phyloP scores from a whole-genome alignment of 2,329 filamentous ascomycete genomes.

The Amylocarpus encephaloides region DNA sequence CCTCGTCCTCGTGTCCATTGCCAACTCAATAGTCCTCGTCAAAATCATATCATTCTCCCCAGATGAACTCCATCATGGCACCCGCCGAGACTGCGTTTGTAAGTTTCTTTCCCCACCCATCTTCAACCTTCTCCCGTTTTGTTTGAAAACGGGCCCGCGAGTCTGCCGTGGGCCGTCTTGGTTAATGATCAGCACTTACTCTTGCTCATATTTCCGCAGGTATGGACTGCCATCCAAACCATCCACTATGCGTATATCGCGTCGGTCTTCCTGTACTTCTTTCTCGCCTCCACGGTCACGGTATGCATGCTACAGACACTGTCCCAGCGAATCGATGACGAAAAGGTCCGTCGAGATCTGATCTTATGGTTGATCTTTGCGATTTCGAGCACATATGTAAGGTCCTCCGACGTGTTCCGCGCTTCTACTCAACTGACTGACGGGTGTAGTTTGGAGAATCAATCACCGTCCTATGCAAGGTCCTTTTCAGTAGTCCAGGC shows the following conservation, averaged over 20 bases:
- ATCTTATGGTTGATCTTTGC: slow-evolving; percentile 36
- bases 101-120: background rate
- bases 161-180: background rate
- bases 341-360: slow-evolving; percentile 38
- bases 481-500: slow-evolving; percentile 15
- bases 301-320: slow-evolving; percentile 48
- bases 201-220: slow-evolving; percentile 14
- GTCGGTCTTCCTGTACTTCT: slow-evolving; percentile 51
- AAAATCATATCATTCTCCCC: background rate
- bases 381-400: slow-evolving; percentile 37
- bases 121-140: background rate
- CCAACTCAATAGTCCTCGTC: background rate
- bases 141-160: background rate
- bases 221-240: slow-evolving; percentile 19
- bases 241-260: slow-evolving; percentile 56
- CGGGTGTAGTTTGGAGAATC: slow-evolving; percentile 33
- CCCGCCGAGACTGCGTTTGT: background rate
- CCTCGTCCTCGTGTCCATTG: background rate
- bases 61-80: background rate
- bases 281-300: slow-evolving; percentile 43
- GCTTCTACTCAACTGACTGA: background rate
- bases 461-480: slow-evolving; percentile 21
- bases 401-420: slow-evolving; percentile 35
- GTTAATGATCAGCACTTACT: background rate
- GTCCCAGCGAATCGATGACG: slow-evolving; percentile 31